phyloP scores from a whole-genome alignment of 2,329 filamentous ascomycete genomes.

The Sporothrix brasiliensis region DNA sequence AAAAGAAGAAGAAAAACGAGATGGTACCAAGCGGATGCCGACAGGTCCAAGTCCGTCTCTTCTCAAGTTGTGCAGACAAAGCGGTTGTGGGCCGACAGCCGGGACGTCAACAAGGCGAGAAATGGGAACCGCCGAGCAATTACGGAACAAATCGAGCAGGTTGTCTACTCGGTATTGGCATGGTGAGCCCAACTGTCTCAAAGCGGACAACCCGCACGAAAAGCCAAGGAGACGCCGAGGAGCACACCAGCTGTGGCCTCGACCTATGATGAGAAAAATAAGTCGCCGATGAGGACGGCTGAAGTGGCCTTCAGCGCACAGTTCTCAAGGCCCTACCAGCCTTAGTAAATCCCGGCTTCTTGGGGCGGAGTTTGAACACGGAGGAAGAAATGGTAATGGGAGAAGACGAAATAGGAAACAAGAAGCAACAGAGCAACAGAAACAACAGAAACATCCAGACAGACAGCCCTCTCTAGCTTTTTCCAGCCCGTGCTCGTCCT shows the following conservation, averaged over 20 bases:
- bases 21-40: not conserved
- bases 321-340: not conserved
- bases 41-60: not conserved
- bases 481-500: not conserved
- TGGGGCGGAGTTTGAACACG: not conserved
- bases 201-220: not conserved
- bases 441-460: not conserved
- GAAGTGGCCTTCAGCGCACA: not conserved
- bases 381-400: not conserved
- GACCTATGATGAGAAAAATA: too few species aligned
- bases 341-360: not conserved
- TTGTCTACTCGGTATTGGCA: not conserved
- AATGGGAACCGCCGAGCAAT: too few species aligned
- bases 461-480: not conserved
- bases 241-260: not conserved
- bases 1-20: not conserved
- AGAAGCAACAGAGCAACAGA: not conserved
- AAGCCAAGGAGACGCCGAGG: not conserved
- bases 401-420: not conserved
- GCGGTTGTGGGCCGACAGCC: too few species aligned
- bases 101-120: too few species aligned
- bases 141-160: not conserved
- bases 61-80: too few species aligned
- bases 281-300: constrained; percentile 13
- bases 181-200: not conserved